A percentile compares a stretch with the other conserved stretches of the same genome.
phyloP scores from a whole-genome alignment of 1,139 yeast genomes.

The Candida glucosophila region DNA sequence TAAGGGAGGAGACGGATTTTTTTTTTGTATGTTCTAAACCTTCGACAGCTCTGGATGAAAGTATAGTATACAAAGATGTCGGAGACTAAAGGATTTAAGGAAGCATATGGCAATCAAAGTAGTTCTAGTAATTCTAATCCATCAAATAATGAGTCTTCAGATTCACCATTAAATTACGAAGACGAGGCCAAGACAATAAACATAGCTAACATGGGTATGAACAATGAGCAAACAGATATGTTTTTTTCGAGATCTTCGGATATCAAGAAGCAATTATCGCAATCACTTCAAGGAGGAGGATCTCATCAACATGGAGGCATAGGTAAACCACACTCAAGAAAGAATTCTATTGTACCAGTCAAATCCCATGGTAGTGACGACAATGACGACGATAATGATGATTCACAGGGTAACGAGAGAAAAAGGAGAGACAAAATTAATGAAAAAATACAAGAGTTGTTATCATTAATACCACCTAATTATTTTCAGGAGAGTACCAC shows the following conservation, averaged over 20 bases:
- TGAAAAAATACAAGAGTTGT: conserved; percentile 77
- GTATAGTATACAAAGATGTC: too few relatives aligned
- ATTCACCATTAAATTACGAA: too few relatives aligned
- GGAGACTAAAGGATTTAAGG: too few relatives aligned
- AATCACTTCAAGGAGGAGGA: conserved; percentile 24
- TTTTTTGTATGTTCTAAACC: too few relatives aligned
- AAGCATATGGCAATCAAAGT: too few relatives aligned
- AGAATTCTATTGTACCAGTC: conserved; percentile 24
- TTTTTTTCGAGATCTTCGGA: conserved; percentile 26
- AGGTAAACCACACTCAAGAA: conserved; percentile 32
- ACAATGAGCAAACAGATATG: conserved; percentile 21
- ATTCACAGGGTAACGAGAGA: conserved; percentile 41
- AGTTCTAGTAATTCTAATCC: too few relatives aligned
- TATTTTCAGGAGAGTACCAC: conserved; percentile 32
- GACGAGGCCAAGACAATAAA: too few relatives aligned
- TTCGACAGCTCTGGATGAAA: too few relatives aligned
- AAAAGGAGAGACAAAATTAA: conserved; percentile 83
- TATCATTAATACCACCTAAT: conserved; percentile 58
- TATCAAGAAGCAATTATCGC: conserved; percentile 34
- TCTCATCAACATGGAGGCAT: conserved; percentile 25
- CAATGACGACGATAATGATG: conserved; percentile 25
- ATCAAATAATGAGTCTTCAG: too few relatives aligned
- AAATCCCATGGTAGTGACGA: conserved; percentile 23
- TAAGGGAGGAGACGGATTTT: too few relatives aligned
- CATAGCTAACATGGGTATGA: too few relatives aligned